These are phyloP conservation scores for Ehretia macrophylla DNA, from an alignment of 257 asterid genomes.

Conservation along the genomic window DNA sequence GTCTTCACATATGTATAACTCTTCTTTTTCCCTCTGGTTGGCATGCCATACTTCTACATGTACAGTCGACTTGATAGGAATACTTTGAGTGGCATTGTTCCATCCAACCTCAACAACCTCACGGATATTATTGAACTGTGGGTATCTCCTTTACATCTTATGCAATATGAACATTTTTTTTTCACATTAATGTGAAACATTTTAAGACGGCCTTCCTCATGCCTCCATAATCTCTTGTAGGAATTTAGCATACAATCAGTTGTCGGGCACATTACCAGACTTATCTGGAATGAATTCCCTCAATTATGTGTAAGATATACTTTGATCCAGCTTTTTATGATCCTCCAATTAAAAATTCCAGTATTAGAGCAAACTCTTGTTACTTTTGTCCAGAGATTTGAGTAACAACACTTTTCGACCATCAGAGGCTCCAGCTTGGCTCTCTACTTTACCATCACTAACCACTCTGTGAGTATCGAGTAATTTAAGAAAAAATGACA, in stretches of 20 bases:
- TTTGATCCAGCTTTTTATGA: neutral
- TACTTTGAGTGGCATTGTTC: constrained; percentile 50
- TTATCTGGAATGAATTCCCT: constrained; percentile 73
- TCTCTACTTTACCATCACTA: constrained; percentile 62
- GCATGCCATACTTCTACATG: neutral
- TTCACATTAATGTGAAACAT: neutral
- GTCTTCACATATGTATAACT: neutral
- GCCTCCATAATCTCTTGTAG: constrained; percentile 25
- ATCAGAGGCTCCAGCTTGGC: constrained; percentile 73
- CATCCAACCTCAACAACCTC: constrained; percentile 66
- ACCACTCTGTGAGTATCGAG: constrained; percentile 70
- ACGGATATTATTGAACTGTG: constrained; percentile 69
- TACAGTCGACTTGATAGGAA: constrained; percentile 89
- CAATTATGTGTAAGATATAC: constrained; percentile 61
- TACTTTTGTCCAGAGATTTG: constrained; percentile 60
- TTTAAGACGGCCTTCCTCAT: neutral
- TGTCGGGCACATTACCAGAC: constrained; percentile 74
- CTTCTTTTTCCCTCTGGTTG: neutral
- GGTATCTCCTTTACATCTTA: constrained; percentile 26
- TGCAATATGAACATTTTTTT: neutral
- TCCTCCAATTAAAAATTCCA: neutral
- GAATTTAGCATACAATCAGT: constrained; percentile 74
- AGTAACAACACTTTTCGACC: constrained; percentile 77
- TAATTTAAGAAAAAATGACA: too few relatives aligned
- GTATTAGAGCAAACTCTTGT: neutral